phyloP scores from a whole-genome alignment of 1,284 basidiomycete genomes.

The Microbotryum lychnidis-dioicae region DNA sequence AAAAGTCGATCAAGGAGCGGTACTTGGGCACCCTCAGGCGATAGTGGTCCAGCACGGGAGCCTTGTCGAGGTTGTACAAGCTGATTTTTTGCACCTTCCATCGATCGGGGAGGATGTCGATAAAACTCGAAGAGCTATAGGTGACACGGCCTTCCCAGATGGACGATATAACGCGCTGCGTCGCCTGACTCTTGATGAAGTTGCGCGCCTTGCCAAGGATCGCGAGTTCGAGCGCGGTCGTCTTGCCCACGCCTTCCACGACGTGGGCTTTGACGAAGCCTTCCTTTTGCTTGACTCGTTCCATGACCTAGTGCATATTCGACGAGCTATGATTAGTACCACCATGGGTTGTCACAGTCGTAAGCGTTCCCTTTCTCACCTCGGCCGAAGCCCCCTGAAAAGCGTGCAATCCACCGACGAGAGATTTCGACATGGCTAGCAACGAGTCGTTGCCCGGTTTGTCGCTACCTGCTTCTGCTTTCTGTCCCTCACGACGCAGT shows the following conservation, averaged over 20 bases:
- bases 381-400: slow-evolving; percentile 35
- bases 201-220: slow-evolving; percentile 24
- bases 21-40: slow-evolving; percentile 40
- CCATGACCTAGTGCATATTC: slow-evolving; percentile 9
- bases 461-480: slow-evolving; percentile 11
- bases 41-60: slow-evolving; percentile 43
- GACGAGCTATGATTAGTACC: neutral
- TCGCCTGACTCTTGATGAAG: slow-evolving; percentile 12
- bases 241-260: slow-evolving; percentile 23
- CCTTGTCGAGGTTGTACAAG: slow-evolving; percentile 41
- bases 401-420: slow-evolving; percentile 32
- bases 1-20: slow-evolving; percentile 26
- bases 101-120: slow-evolving; percentile 39
- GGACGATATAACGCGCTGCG: slow-evolving; percentile 32
- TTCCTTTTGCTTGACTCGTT: slow-evolving; percentile 24
- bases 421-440: slow-evolving; percentile 29
- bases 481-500: slow-evolving; percentile 22
- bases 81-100: slow-evolving; percentile 42
- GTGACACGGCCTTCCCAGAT: slow-evolving; percentile 37
- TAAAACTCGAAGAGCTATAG: slow-evolving; percentile 34
- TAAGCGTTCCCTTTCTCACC: neutral
- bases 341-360: too few relatives aligned
- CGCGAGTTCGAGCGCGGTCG: slow-evolving; percentile 30
- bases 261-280: slow-evolving; percentile 16
- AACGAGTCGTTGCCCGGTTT: slow-evolving; percentile 14